A percentile compares a stretch with the other conserved stretches of the same genome.
These are phyloP conservation scores for Plectosphaerella plurivora DNA, from an alignment of 2,329 filamentous ascomycete genomes.

Conservation along the genomic window DNA sequence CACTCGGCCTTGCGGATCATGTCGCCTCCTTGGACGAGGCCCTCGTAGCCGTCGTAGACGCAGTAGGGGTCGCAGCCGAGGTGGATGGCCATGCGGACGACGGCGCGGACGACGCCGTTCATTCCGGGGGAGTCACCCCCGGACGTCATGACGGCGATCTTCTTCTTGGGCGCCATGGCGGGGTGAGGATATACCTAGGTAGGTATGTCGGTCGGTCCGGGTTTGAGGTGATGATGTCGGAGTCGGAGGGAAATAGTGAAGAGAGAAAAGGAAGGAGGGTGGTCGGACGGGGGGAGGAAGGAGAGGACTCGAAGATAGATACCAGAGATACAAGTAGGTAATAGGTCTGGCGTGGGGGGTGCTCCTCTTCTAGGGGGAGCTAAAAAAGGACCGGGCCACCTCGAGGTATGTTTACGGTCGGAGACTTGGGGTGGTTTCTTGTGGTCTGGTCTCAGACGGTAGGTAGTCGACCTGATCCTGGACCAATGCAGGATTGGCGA, in stretches of 20 bases:
- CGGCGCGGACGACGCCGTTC: conserved; percentile 85
- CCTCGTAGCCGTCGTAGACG: conserved; percentile 93
- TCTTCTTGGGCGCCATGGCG: conserved; percentile 49
- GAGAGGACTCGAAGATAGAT: neutral
- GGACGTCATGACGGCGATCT: conserved; percentile 89
- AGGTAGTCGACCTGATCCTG: neutral
- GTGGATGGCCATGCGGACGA: conserved; percentile 87
- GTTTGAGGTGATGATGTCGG: neutral
- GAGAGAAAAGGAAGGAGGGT: neutral
- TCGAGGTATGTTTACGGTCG: too few relatives aligned
- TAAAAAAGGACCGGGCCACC: too few relatives aligned
- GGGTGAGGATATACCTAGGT: conserved; percentile 2
- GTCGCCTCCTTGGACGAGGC: conserved; percentile 82
- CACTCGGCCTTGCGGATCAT: conserved; percentile 85
- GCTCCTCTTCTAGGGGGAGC: too few relatives aligned
- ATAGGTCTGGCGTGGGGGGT: too few relatives aligned
- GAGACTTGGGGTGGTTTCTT: too few relatives aligned
- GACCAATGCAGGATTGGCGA: neutral
- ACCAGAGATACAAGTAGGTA: neutral
- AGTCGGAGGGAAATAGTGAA: conserved; percentile 3
- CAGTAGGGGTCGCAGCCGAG: conserved; percentile 75
- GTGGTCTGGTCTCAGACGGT: neutral
- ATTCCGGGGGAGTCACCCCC: conserved; percentile 93
- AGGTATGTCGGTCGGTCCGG: neutral
- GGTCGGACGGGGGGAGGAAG: neutral